Evolutionary conservation across 2,329 filamentous ascomycete genomes (phyloP).

Genomic region (Septoria petroselini): DNA sequence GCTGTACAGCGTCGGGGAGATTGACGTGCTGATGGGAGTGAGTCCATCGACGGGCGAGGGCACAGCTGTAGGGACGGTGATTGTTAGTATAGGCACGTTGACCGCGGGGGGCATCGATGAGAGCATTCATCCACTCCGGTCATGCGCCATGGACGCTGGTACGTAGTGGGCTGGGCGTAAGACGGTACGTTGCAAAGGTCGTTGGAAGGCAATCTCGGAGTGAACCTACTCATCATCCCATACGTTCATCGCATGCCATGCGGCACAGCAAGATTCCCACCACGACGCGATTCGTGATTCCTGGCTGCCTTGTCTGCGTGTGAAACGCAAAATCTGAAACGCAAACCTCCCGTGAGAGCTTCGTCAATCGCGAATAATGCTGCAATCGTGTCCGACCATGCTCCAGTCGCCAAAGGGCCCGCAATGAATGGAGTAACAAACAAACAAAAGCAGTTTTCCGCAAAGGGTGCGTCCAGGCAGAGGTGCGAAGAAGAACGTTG

Average conservation of each 20-base stretch:
- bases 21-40: conserved; percentile 19
- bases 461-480: too few species aligned
- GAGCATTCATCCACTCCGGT: not conserved
- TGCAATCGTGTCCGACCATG: not conserved
- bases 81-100: conserved; percentile 28
- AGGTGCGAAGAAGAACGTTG: too few species aligned
- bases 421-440: not conserved
- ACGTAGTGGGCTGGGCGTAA: conserved; percentile 3
- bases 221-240: conserved; percentile 15
- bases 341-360: not conserved
- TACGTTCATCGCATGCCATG: conserved; percentile 11
- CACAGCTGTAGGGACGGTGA: conserved; percentile 30
- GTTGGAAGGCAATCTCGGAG: conserved; percentile 8
- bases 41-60: conserved; percentile 31
- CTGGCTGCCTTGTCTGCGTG: not conserved
- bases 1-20: conserved; percentile 21
- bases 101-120: conserved; percentile 8
- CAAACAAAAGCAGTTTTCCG: too few species aligned
- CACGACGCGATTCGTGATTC: not conserved
- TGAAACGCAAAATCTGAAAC: not conserved
- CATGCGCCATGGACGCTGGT: conserved; percentile 8
- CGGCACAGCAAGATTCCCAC: not conserved
- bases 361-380: not conserved
- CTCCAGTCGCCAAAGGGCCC: not conserved
- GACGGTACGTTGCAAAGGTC: not conserved